A percentile compares a stretch with the other conserved stretches of the same genome.
These are phyloP conservation scores for Passalora sequoiae DNA, from an alignment of 2,329 filamentous ascomycete genomes.

Conservation along the genomic window DNA sequence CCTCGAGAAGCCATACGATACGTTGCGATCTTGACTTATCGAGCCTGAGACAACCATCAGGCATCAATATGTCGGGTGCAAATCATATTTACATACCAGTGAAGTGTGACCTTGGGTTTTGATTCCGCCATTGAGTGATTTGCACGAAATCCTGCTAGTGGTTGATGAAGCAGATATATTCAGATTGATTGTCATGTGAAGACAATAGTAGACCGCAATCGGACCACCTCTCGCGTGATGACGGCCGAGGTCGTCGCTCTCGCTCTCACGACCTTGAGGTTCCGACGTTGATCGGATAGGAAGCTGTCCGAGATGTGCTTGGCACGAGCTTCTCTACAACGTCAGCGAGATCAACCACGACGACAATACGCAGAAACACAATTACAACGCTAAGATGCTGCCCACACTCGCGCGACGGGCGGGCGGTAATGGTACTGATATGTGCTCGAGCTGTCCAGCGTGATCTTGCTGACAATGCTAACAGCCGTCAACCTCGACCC, in stretches of 20 bases:
- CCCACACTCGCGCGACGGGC: slow-evolving; percentile 34
- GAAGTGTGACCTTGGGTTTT: slow-evolving; percentile 55
- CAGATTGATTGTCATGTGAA: slow-evolving; percentile 1
- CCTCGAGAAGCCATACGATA: slow-evolving; percentile 80
- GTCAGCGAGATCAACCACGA: slow-evolving; percentile 3
- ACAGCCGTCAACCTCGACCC: slow-evolving; percentile 51
- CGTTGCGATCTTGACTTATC: slow-evolving; percentile 76
- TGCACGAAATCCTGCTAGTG: neutral
- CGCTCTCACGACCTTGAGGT: neutral
- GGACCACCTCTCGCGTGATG: neutral
- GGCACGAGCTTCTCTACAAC: neutral
- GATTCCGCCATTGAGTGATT: slow-evolving; percentile 20
- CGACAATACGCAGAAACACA: slow-evolving; percentile 6
- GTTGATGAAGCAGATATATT: neutral
- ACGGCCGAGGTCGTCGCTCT: too few relatives aligned
- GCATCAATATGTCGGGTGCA: too few relatives aligned
- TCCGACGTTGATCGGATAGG: neutral
- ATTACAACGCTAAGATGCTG: slow-evolving; percentile 24
- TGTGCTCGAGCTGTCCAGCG: neutral
- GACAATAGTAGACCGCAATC: too few relatives aligned
- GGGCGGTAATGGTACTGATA: slow-evolving; percentile 34
- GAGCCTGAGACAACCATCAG: slow-evolving; percentile 55
- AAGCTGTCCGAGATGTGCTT: slow-evolving; percentile 1
- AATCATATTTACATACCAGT: too few relatives aligned
- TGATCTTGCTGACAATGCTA: slow-evolving; percentile 17